Conservation (phyloP, 192 early-diverging fungal species). For the Entomortierella parvispora region DNA sequence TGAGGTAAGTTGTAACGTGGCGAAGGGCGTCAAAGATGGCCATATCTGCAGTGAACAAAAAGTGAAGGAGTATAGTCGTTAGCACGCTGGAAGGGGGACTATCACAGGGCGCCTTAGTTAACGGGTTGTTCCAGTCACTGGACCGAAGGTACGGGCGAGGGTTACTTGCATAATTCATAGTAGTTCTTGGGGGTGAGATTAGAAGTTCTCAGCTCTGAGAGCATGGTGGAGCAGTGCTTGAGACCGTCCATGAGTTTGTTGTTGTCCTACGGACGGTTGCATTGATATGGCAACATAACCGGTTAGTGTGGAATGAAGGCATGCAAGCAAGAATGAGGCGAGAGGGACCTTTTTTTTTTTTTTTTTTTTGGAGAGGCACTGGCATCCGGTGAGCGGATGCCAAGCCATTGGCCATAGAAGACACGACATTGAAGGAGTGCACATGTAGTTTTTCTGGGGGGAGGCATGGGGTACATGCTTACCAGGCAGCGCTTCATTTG, state of each 20-base stretch:
- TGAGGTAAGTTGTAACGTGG: slow-evolving; percentile 90
- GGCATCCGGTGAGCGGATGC: too few species aligned
- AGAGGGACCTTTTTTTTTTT: neutral
- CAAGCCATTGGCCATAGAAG: too few species aligned
- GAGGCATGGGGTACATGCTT: too few species aligned
- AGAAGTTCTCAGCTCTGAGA: slow-evolving; percentile 95
- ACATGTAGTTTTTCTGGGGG: too few species aligned
- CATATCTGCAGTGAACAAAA: slow-evolving; percentile 74
- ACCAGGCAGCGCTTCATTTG: slow-evolving; percentile 97
- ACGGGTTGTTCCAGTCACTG: neutral
- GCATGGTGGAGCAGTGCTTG: slow-evolving; percentile 99
- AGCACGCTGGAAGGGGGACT: neutral
- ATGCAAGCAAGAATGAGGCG: too few species aligned
- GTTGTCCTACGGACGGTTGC: slow-evolving; percentile 67
- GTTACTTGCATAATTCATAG: slow-evolving; percentile 95
- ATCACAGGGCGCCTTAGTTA: neutral
- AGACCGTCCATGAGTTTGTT: slow-evolving; percentile 95
- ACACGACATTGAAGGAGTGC: too few species aligned
- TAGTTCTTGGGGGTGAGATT: slow-evolving; percentile 97
- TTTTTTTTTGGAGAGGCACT: neutral
- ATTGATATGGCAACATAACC: neutral
- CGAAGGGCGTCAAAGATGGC: slow-evolving; percentile 97
- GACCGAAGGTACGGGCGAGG: neutral
- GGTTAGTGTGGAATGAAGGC: too few species aligned
- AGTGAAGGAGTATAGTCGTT: slow-evolving; percentile 7